These are phyloP conservation scores for Ophiostoma quercus DNA, from an alignment of 2,329 filamentous ascomycete genomes.

Conservation along the genomic window DNA sequence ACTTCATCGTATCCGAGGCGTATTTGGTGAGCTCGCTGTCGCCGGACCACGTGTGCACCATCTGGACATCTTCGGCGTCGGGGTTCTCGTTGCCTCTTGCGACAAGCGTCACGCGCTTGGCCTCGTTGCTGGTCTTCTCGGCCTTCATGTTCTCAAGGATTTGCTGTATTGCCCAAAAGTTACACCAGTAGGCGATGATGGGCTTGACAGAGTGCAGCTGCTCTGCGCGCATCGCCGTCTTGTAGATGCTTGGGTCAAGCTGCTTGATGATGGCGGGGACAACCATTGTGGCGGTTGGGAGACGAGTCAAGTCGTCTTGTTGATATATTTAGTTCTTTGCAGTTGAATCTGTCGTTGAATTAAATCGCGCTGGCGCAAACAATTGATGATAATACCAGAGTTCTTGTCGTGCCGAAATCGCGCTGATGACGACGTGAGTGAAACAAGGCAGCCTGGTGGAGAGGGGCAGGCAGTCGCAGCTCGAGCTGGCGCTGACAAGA, in stretches of 20 bases:
- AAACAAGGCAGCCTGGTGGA: conserved; percentile 14
- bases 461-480: background rate
- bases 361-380: too few species aligned
- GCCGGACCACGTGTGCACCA: conserved; percentile 50
- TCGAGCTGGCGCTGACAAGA: conserved; percentile 8
- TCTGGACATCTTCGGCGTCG: background rate
- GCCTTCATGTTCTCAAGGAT: conserved; percentile 52
- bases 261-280: conserved; percentile 68
- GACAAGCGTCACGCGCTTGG: background rate
- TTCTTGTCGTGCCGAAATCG: background rate
- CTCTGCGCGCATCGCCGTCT: conserved; percentile 74
- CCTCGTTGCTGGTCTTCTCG: background rate
- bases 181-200: conserved; percentile 90
- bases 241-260: conserved; percentile 64
- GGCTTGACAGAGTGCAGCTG: conserved; percentile 84
- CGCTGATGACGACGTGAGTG: conserved; percentile 5
- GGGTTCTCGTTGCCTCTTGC: background rate
- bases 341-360: background rate
- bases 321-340: background rate
- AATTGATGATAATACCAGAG: background rate
- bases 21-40: conserved; percentile 75
- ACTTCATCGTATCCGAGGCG: conserved; percentile 91
- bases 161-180: conserved; percentile 89
- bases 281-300: conserved; percentile 56
- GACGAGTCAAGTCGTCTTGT: background rate